Evolutionary conservation across 495 filamentous ascomycete genomes (phyloP), one percentile per base, ranked within the genome.

Genomic region (Hypoxylon lienhwacheense): DNA sequence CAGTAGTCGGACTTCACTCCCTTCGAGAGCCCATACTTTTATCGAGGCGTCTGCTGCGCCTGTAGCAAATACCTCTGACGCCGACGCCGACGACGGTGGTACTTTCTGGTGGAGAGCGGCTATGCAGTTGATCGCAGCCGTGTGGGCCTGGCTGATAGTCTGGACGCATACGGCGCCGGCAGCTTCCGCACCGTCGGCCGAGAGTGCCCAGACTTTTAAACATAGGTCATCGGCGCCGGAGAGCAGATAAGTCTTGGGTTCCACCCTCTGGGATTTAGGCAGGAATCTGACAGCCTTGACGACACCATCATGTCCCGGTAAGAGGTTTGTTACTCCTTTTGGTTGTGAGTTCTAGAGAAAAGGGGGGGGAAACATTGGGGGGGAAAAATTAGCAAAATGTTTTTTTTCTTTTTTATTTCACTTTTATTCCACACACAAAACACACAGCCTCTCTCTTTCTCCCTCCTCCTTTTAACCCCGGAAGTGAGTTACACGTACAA

Each of bases 241-340:
- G 31, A 93, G 55, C 22, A 97, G 71, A 42, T 89, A 70, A 20
- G 72, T 77, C 4, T 44, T 54, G 17, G 71, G 68, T 4, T 76
- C 73, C n/a, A n/a, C n/a, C 14, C 65, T 70, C 7, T 76, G 70
- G 47, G 72, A 66, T 63, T 73, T 64, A 6, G 79, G 81, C 45
- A 91, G 80, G 65, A 97, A 95, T 63, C 82, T 87, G 44, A 97
- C 84, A 40, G 80, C 91, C 65, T 87, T 92, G 49, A 98, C 90
- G 51, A 78, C 81, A 59, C 88, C 87, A 19, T 77, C 81, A 66
- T 98, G 93, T 14, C 90, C 91, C 21, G 80, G 77, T n/a, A 98
- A 78, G 5, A 96, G 77, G 5, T 72, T 69, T 24, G 76, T 78
- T 7, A 95, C 77, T 11, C 91, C 90, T 25, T 67, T 64, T 4